Evolutionary conservation across 805 yeast species (phyloP).

Genomic region (Hanseniaspora nectarophila): DNA sequence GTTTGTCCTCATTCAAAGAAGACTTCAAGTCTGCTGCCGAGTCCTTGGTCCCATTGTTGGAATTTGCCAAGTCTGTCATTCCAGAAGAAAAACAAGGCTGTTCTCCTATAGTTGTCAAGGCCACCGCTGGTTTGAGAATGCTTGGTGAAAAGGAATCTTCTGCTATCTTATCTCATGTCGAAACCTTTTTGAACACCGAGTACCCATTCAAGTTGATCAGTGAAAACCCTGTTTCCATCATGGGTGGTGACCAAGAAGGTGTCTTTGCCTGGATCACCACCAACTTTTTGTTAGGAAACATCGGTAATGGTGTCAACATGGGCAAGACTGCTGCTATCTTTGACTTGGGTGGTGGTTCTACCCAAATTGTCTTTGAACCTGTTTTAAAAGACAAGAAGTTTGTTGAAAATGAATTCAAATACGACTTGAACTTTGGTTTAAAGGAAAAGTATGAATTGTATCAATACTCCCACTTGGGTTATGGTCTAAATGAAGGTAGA

Average conservation of each 20-base stretch:
- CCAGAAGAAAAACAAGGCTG: constrained; percentile 65
- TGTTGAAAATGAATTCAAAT: constrained; percentile 82
- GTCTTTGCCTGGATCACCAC: constrained; percentile 98
- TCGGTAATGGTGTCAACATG: constrained; percentile 56
- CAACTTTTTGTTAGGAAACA: constrained; percentile 84
- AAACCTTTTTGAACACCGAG: constrained; percentile 57
- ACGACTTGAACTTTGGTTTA: constrained; percentile 66
- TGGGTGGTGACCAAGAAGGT: constrained; percentile 97
- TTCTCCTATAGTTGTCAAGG: constrained; percentile 92
- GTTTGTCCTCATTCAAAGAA: constrained; percentile 71
- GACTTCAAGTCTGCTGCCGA: constrained; percentile 77
- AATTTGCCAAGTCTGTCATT: constrained; percentile 60
- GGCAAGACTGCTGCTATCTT: constrained; percentile 88
- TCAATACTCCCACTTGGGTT: constrained; percentile 91
- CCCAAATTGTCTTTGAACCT: constrained; percentile 97
- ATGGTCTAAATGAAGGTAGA: constrained; percentile 91
- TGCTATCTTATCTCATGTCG: constrained; percentile 64
- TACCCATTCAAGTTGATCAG: constrained; percentile 90
- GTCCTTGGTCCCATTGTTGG: constrained; percentile 74
- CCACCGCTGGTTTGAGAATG: constrained; percentile 90
- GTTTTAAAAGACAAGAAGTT: constrained; percentile 51
- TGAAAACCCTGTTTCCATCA: constrained; percentile 68
- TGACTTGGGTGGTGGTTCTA: constrained; percentile 96
- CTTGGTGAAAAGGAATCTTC: constrained; percentile 65
- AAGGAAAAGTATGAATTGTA: constrained; percentile 60